Percentiles rank a stretch among this genome's conserved stretches.
These are phyloP conservation scores for Aphanomyces invadans DNA, from an alignment of 352 stramenopile genomes.

Conservation along the genomic window DNA sequence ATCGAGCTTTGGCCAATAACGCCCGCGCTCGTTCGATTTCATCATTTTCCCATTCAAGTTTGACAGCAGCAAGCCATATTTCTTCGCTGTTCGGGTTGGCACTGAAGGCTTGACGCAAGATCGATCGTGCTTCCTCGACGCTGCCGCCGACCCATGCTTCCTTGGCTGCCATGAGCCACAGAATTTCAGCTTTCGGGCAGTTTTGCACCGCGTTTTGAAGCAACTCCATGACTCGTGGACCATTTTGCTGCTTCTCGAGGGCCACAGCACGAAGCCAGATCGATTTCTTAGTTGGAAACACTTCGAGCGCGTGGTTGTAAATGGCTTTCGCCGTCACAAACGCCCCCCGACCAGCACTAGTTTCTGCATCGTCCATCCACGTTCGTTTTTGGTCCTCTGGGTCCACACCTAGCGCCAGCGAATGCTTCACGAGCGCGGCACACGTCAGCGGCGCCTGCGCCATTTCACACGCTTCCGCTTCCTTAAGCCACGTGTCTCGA, in stretches of 20 bases:
- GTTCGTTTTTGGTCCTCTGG: conserved; percentile 93
- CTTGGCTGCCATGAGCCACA: conserved; percentile 98
- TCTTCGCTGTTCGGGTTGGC: conserved; percentile 94
- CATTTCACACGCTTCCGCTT: conserved; percentile 92
- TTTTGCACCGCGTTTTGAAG: conserved; percentile 89
- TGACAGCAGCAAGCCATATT: conserved; percentile 95
- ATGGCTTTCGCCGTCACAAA: conserved; percentile 93
- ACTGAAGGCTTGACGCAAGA: conserved; percentile 94
- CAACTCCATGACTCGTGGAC: conserved; percentile 68
- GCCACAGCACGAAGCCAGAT: conserved; percentile 94
- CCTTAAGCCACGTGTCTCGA: conserved; percentile 93
- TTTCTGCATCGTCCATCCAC: conserved; percentile 97
- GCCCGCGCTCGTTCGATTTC: conserved; percentile 89
- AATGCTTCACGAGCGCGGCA: conserved; percentile 90
- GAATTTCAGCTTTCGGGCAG: conserved; percentile 92
- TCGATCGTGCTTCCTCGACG: conserved; percentile 88
- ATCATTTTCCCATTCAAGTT: conserved; percentile 98
- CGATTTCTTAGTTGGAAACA: conserved; percentile 88
- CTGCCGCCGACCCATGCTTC: conserved; percentile 94
- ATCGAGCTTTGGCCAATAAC: conserved; percentile 66
- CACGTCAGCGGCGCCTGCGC: conserved; percentile 89
- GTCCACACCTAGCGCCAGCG: conserved; percentile 93
- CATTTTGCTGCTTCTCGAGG: conserved; percentile 94
- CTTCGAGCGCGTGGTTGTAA: conserved; percentile 84
- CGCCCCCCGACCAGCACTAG: conserved; percentile 67